Percentiles rank a stretch among this genome's conserved stretches.
These are phyloP conservation scores for Xylariaceae sp. DNA, from an alignment of 2,329 filamentous ascomycete species.

Conservation along the genomic window DNA sequence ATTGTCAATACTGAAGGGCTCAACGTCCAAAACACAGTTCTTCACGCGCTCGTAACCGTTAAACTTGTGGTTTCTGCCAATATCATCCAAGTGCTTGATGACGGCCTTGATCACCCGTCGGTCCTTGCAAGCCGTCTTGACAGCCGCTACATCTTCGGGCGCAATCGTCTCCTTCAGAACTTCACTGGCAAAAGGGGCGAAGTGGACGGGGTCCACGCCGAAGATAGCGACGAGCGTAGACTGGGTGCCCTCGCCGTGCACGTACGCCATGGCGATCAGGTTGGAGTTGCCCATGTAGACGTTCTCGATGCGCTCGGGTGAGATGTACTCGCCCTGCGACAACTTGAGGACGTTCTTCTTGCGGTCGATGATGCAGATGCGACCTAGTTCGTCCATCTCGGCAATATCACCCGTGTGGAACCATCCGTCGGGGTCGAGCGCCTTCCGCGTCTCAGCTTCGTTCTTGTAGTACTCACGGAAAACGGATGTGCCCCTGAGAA, in stretches of 20 bases:
- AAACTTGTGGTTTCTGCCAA: constrained; percentile 80
- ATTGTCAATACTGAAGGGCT: constrained; percentile 92
- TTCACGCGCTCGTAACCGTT: constrained; percentile 84
- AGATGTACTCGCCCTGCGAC: constrained; percentile 95
- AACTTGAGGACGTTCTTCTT: constrained; percentile 99
- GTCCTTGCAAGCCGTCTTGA: constrained; percentile 63
- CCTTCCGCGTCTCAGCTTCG: constrained; percentile 76
- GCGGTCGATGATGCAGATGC: constrained; percentile 90
- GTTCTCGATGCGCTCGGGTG: constrained; percentile 94
- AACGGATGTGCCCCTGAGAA: constrained; percentile 72
- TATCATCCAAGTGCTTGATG: constrained; percentile 69
- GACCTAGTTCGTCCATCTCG: constrained; percentile 75
- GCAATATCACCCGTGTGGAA: constrained; percentile 95
- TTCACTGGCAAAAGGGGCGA: constrained; percentile 74
- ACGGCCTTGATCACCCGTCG: constrained; percentile 69
- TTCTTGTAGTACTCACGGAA: constrained; percentile 91
- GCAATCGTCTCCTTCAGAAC: constrained; percentile 64
- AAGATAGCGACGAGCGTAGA: constrained; percentile 80
- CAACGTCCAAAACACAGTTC: constrained; percentile 68
- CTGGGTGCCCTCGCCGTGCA: constrained; percentile 84
- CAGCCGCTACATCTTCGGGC: constrained; percentile 57
- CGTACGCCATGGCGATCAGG: constrained; percentile 74
- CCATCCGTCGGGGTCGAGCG: constrained; percentile 85
- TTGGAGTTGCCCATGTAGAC: constrained; percentile 78
- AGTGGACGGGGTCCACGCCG: constrained; percentile 77